These are phyloP conservation scores for Sclerotinia minor DNA, from an alignment of 2,329 filamentous ascomycete species.

Conservation along the genomic window DNA sequence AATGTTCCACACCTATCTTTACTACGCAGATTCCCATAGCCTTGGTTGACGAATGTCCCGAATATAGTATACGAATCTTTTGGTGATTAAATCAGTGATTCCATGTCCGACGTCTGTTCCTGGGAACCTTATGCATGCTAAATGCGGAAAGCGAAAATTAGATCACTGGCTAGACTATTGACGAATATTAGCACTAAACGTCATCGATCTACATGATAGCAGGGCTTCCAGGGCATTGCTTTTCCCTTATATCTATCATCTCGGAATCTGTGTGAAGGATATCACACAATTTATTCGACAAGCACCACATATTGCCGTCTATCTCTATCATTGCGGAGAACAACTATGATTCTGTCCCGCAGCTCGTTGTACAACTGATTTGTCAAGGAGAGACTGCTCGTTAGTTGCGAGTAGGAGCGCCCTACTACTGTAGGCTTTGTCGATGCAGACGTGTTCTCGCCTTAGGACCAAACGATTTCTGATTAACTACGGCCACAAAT, in stretches of 20 bases:
- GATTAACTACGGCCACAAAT: background rate
- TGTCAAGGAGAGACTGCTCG: background rate
- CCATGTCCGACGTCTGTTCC: background rate
- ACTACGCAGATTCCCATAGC: background rate
- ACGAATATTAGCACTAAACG: background rate
- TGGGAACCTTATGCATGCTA: too few relatives aligned
- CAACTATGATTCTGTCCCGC: background rate
- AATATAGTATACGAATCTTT: background rate
- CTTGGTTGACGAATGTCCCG: background rate
- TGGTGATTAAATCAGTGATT: background rate
- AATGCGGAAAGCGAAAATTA: background rate
- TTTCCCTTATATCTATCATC: background rate
- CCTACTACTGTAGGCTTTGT: background rate
- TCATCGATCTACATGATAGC: background rate
- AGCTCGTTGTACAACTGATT: background rate
- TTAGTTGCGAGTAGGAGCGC: too few relatives aligned
- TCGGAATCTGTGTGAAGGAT: background rate
- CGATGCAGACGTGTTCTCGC: background rate
- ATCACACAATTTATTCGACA: background rate
- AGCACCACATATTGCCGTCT: background rate
- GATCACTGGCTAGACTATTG: background rate
- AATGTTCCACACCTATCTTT: conserved; percentile 6
- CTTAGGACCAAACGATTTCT: background rate
- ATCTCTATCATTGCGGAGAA: background rate
- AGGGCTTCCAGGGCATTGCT: background rate